Percentiles rank a stretch among this genome's conserved stretches.
Evolutionary conservation across 768 basidiomycete species (phyloP).

Genomic region (Heimioporus sp.): DNA sequence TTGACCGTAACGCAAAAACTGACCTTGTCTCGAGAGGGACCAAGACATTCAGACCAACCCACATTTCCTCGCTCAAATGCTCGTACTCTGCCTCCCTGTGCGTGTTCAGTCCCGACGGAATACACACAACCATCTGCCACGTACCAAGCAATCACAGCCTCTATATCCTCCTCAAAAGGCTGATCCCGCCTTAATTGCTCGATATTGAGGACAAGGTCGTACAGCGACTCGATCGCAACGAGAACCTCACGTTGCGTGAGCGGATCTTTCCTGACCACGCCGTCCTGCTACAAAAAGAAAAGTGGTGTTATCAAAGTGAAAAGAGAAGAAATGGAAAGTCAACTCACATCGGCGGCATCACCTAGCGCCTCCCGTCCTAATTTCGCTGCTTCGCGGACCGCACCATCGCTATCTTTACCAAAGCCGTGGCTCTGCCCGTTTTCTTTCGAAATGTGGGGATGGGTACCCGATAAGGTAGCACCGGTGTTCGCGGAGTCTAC

Average conservation of each 20-base stretch:
- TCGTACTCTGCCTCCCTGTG: slow-evolving; percentile 61
- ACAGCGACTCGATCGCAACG: slow-evolving; percentile 76
- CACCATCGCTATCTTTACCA: slow-evolving; percentile 45
- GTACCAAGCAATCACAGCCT: slow-evolving; percentile 45
- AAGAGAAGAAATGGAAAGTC: not conserved
- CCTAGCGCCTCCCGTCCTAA: slow-evolving; percentile 73
- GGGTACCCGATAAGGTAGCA: slow-evolving; percentile 40
- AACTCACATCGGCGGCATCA: slow-evolving; percentile 49
- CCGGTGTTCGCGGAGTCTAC: slow-evolving; percentile 57
- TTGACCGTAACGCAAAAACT: slow-evolving; percentile 4
- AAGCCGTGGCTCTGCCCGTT: slow-evolving; percentile 33
- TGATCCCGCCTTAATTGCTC: slow-evolving; percentile 85
- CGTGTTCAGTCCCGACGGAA: slow-evolving; percentile 3
- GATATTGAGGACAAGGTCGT: slow-evolving; percentile 78
- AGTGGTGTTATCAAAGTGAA: not conserved
- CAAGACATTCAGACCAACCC: slow-evolving; percentile 82
- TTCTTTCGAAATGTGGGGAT: slow-evolving; percentile 52
- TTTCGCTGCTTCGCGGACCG: slow-evolving; percentile 72
- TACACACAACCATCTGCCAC: slow-evolving; percentile 11
- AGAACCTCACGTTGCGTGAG: slow-evolving; percentile 78
- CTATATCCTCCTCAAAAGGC: slow-evolving; percentile 53
- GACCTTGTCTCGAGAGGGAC: slow-evolving; percentile 93
- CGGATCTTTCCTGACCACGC: slow-evolving; percentile 65
- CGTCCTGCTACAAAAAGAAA: slow-evolving; percentile 46
- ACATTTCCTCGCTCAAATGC: slow-evolving; percentile 64